phyloP scores from a whole-genome alignment of 2,329 filamentous ascomycete species.

The Pseudocercospora fijiensis region DNA sequence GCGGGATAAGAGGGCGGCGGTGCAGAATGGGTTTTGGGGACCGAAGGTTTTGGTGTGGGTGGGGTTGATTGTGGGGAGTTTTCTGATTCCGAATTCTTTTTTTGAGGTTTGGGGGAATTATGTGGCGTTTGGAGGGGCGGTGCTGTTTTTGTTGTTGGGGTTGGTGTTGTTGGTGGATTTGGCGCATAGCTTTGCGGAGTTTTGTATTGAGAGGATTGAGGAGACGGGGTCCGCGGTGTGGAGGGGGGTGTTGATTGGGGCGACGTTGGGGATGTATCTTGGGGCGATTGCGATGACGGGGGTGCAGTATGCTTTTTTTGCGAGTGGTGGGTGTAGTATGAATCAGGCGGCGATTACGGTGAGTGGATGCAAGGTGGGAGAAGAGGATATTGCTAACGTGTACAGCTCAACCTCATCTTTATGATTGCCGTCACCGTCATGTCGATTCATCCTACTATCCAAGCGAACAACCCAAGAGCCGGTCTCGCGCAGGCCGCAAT shows the following conservation, averaged over 20 bases:
- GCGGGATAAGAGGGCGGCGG: slow-evolving; percentile 78
- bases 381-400: slow-evolving; percentile 4
- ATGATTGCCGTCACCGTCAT: slow-evolving; percentile 77
- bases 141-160: slow-evolving; percentile 89
- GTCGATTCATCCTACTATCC: slow-evolving; percentile 85
- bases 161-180: slow-evolving; percentile 91
- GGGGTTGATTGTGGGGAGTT: slow-evolving; percentile 81
- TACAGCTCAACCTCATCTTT: slow-evolving; percentile 74
- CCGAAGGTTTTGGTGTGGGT: slow-evolving; percentile 93
- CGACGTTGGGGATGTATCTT: slow-evolving; percentile 90
- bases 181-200: slow-evolving; percentile 95
- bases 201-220: slow-evolving; percentile 91
- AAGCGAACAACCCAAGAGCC: slow-evolving; percentile 88
- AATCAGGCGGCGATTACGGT: slow-evolving; percentile 91
- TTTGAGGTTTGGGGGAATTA: slow-evolving; percentile 97
- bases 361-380: slow-evolving; percentile 30
- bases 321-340: slow-evolving; percentile 77
- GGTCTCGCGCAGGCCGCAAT: slow-evolving; percentile 96
- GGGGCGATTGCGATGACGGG: slow-evolving; percentile 90
- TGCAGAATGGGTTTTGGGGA: slow-evolving; percentile 99
- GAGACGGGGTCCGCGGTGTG: slow-evolving; percentile 79
- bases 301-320: slow-evolving; percentile 97
- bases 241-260: slow-evolving; percentile 85
- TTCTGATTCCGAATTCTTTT: slow-evolving; percentile 92
- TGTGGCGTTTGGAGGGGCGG: slow-evolving; percentile 80